A percentile compares a stretch with the other conserved stretches of the same genome.
phyloP scores from a whole-genome alignment of 225 moss, liverwort and hornwort genomes.

The Straminergon stramineum region DNA sequence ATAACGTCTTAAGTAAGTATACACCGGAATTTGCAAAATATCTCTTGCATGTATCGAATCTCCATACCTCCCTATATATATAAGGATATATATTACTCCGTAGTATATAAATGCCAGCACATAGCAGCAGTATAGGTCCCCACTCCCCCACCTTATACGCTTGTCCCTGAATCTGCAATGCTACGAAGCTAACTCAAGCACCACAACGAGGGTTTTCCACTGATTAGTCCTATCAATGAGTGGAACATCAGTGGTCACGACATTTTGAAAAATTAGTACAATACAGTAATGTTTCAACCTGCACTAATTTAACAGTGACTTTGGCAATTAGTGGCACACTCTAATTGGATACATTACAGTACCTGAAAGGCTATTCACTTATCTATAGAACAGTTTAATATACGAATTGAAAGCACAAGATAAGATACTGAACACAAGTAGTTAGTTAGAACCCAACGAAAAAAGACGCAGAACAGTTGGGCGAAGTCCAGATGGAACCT shows the following conservation, averaged over 20 bases:
- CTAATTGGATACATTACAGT: background rate
- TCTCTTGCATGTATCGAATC: background rate
- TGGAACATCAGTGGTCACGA: background rate
- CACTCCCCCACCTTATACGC: background rate
- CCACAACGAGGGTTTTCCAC: background rate
- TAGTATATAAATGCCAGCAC: background rate
- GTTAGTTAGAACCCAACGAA: background rate
- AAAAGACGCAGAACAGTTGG: background rate
- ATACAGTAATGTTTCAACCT: background rate
- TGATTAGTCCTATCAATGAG: background rate
- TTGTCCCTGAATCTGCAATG: background rate
- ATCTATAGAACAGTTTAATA: too few species aligned
- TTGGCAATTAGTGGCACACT: background rate
- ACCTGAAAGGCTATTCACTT: background rate
- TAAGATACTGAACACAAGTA: background rate
- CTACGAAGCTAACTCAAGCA: background rate
- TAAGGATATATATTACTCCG: background rate
- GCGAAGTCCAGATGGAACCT: constrained; percentile 37
- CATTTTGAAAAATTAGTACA: background rate
- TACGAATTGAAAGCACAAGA: background rate
- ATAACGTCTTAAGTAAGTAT: background rate
- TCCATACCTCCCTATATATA: background rate
- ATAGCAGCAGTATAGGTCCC: background rate
- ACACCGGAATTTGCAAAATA: background rate
- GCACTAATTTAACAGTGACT: too few species aligned